These are phyloP conservation scores for Fusarium odoratissimum DNA, from an alignment of 2,329 filamentous ascomycete species.

Conservation along the genomic window DNA sequence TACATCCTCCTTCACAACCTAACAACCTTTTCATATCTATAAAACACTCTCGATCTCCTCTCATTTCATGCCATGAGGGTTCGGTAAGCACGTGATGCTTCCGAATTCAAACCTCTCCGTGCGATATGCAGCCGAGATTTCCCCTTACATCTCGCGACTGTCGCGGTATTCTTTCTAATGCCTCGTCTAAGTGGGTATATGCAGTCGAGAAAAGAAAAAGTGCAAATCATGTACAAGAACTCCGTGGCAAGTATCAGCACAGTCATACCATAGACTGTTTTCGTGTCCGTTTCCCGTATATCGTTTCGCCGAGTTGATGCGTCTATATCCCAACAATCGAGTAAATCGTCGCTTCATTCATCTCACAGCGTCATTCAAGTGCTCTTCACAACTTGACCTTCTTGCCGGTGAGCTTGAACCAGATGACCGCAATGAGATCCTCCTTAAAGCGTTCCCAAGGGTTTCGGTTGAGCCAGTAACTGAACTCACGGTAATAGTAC, in stretches of 20 bases:
- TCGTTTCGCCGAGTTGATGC: conserved; percentile 22
- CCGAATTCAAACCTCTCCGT: conserved; percentile 6
- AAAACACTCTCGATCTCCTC: conserved; percentile 12
- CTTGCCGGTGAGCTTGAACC: conserved; percentile 72
- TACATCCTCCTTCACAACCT: conserved; percentile 7
- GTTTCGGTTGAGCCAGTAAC: conserved; percentile 87
- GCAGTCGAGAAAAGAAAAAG: conserved; percentile 22
- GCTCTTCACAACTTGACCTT: conserved; percentile 65
- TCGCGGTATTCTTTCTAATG: conserved; percentile 32
- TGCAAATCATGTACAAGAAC: conserved; percentile 34
- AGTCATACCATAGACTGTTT: conserved; percentile 2
- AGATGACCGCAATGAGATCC: conserved; percentile 69
- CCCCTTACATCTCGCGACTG: conserved; percentile 2
- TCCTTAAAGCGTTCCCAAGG: conserved; percentile 83
- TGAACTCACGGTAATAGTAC: conserved; percentile 92
- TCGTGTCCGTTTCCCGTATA: conserved; percentile 29
- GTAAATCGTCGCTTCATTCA: background rate
- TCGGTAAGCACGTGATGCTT: background rate
- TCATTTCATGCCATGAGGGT: conserved; percentile 10
- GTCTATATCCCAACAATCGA: conserved; percentile 8
- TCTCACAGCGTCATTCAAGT: background rate
- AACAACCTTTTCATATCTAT: conserved; percentile 15
- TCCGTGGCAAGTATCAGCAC: conserved; percentile 27
- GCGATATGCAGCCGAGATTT: background rate
- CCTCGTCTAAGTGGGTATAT: conserved; percentile 41